Base-by-base conservation (phyloP, 2,329 filamentous ascomycete genomes). In the Ophiostoma triangulosporum region DNA sequence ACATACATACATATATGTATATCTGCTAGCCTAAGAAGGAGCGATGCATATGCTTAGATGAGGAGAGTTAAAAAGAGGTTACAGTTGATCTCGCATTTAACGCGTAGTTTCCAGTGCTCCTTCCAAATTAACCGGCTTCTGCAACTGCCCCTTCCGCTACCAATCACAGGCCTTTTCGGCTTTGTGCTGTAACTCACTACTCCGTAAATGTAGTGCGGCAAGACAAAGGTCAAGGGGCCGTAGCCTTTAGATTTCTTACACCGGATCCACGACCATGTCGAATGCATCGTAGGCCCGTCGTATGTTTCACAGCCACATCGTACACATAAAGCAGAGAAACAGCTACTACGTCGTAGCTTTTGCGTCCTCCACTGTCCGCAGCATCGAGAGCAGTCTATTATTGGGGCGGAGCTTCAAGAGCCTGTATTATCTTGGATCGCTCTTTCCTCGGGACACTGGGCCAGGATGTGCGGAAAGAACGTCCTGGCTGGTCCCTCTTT, bases 121-220 rank as follows among this genome's bases (percentile, higher is more conserved):
- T 48, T 52, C 33, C 31, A 46, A 48, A 32, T 54, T n/a, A n/a
- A n/a, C n/a, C n/a, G n/a, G n/a, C n/a, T n/a, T n/a, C n/a, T n/a
- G n/a, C n/a, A n/a, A n/a, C n/a, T n/a, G n/a, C n/a, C n/a, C n/a
- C 36, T 40, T 43, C 31, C 46, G 26, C 33, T 32, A 15, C 55
- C 55, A 57, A 54, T 54, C 49, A 56, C 35, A 43, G 31, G 5
- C 15, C 40, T 27, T 31, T 15, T n/a, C 20, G 33, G 32, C 35
- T 31, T 51, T 40, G 24, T 36, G 40, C 40, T 56, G 54, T 51
- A 53, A 56, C 54, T 51, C 48, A 52, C 54, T 56, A n/a, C n/a
- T n/a, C n/a, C n/a, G n/a, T n/a, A n/a, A n/a, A n/a, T n/a, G n/a
- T n/a, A 56, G 51, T 53, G 54, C 48, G 24, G 48, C 48, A 56